Base-by-base conservation (phyloP, 768 basidiomycete genomes). In the Collybia sordida region DNA sequence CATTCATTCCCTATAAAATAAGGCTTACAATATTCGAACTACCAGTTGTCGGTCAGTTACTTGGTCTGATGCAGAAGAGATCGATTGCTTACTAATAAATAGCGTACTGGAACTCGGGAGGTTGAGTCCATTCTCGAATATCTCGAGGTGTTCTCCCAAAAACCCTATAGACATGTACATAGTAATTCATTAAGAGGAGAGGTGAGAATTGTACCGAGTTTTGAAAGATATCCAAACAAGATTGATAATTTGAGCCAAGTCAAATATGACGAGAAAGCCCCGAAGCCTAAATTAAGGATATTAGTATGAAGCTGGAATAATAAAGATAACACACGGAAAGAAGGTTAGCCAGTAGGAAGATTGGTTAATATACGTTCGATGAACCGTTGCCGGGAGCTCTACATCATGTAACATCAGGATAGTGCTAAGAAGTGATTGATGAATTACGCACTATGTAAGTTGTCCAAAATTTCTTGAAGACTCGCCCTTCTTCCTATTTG, bases 161-260 rank as follows among this genome's bases (percentile, higher is more conserved):
- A 15, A 87, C 61, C 43, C 89, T 91, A 43, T 3, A 52, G 23
- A 17, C 31, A 42, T 45, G 24, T 22, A 45, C 28, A 46, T 38
- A 35, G 47, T 42, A 37, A 23, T 9, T 25, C 27, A 17, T 47
- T 6, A 15, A n/a, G 50, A 5, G 45, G 25, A 12, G 40, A 18
- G 2, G 28, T 1, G 36, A 47, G 34, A 31, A 2, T 71, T 83
- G 34, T 62, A 90, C 88, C 73, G 82, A 17, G 89, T 93, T 72
- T 86, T 88, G 75, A 95, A 75, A n/a, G 83, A 88, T 36, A 89
- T 75, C 81, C 85, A 89, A 28, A 94, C 59, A 21, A 99, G 77
- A 62, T 97, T 97, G 70, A 98, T 68, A 44, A 98, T 83, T 69
- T 99, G 97, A 5, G 97, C 96, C 27, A 99, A 74, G 65, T 99